Conservation (phyloP, 495 filamentous ascomycete genomes). For the Bathelium albidoporum region DNA sequence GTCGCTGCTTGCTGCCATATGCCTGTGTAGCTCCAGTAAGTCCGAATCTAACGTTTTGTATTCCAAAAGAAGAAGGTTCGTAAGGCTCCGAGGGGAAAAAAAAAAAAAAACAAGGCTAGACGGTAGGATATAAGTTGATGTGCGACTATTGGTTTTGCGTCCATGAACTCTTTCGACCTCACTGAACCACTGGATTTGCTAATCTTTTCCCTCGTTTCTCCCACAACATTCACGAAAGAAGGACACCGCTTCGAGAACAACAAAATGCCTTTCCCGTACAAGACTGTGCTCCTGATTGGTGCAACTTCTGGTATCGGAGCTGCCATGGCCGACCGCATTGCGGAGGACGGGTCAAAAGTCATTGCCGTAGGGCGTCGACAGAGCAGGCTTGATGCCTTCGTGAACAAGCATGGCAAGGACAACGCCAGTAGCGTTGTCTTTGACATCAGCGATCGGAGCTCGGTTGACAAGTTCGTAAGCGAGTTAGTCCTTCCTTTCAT, state of each 20-base stretch:
- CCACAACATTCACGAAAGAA: neutral
- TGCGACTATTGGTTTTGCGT: too few species aligned
- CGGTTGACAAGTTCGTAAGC: neutral
- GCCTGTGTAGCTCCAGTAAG: too few species aligned
- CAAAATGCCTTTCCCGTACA: conserved; percentile 38
- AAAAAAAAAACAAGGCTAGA: too few species aligned
- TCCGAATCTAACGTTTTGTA: too few species aligned
- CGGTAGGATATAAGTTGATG: too few species aligned
- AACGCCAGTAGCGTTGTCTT: conserved; percentile 1
- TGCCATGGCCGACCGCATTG: conserved; percentile 52
- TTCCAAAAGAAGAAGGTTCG: too few species aligned
- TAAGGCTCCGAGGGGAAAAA: too few species aligned
- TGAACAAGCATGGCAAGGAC: conserved; percentile 42
- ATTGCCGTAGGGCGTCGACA: conserved; percentile 57
- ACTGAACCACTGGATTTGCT: neutral
- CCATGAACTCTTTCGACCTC: too few species aligned
- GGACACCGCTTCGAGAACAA: neutral
- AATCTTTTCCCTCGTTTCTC: neutral
- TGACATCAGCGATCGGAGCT: neutral
- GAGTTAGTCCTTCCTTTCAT: neutral
- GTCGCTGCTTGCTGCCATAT: too few species aligned
- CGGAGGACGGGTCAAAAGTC: conserved; percentile 50
- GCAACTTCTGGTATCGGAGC: conserved; percentile 63
- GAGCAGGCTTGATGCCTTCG: conserved; percentile 53
- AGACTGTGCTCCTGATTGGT: conserved; percentile 59